Evolutionary conservation across 345 rosid species (phyloP).

Genomic region (Eucalyptus lansdowneana): DNA sequence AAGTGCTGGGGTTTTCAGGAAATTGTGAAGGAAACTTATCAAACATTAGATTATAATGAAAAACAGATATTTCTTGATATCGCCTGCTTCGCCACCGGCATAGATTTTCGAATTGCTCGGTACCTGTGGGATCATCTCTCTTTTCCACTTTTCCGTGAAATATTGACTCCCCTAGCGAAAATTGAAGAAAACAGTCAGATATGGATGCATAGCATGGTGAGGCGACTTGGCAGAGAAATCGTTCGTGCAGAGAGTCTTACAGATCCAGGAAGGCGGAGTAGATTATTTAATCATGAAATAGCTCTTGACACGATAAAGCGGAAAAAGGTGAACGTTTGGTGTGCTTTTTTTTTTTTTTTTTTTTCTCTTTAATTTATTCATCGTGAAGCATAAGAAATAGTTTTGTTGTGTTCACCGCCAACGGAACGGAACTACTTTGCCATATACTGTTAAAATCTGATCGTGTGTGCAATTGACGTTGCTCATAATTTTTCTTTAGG

Average conservation of each 20-base stretch:
- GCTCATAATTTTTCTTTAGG: background rate
- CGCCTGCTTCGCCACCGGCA: background rate
- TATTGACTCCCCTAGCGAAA: background rate
- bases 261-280: background rate
- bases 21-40: background rate
- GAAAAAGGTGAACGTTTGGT: background rate
- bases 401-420: background rate
- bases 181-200: background rate
- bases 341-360: background rate
- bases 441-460: no score
- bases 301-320: background rate
- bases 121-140: rapidly evolving
- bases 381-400: background rate
- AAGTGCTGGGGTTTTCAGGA: background rate
- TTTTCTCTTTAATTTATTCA: background rate
- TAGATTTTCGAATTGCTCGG: background rate
- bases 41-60: rapidly evolving
- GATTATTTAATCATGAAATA: background rate
- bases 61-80: background rate
- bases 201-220: background rate
- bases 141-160: background rate
- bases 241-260: background rate
- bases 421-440: no score
- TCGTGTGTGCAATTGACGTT: background rate
- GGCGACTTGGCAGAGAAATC: background rate